Evolutionary conservation across 805 yeast species (phyloP).

Genomic region (Blastobotrys terrestris): DNA sequence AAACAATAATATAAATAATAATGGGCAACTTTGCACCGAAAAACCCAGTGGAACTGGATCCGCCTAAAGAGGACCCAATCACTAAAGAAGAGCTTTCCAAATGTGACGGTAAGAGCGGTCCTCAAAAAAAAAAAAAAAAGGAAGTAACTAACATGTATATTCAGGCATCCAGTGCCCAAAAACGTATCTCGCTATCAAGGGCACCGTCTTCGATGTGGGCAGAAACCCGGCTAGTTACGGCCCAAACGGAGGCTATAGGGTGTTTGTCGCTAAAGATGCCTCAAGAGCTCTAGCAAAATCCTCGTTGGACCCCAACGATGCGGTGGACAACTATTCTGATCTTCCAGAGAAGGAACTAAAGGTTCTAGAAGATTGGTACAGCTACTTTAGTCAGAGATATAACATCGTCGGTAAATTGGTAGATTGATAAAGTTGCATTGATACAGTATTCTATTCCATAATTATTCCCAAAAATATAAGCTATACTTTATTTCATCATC

Average conservation of each 20-base stretch:
- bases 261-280: constrained; percentile 70
- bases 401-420: constrained; percentile 6
- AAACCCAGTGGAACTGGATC: constrained; percentile 43
- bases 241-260: constrained; percentile 65
- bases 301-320: constrained; percentile 49
- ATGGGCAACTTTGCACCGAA: constrained; percentile 45
- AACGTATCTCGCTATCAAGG: constrained; percentile 70
- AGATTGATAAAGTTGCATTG: not conserved
- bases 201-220: constrained; percentile 73
- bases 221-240: constrained; percentile 64
- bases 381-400: constrained; percentile 48
- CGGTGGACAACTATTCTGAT: constrained; percentile 32
- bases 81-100: constrained; percentile 38
- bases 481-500: no score
- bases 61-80: constrained; percentile 44
- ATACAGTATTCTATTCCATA: not conserved
- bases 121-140: not conserved
- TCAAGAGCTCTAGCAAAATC: constrained; percentile 71
- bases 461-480: not conserved
- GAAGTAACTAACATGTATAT: not conserved
- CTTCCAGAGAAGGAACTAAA: constrained; percentile 54
- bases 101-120: constrained; percentile 44
- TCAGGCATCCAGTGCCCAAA: constrained; percentile 37
- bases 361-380: constrained; percentile 69
- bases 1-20: not conserved